Evolutionary conservation across 2,329 filamentous ascomycete genomes (phyloP), one percentile per base, ranked within the genome.

Genomic region (Arthrobotrys megalospora): DNA sequence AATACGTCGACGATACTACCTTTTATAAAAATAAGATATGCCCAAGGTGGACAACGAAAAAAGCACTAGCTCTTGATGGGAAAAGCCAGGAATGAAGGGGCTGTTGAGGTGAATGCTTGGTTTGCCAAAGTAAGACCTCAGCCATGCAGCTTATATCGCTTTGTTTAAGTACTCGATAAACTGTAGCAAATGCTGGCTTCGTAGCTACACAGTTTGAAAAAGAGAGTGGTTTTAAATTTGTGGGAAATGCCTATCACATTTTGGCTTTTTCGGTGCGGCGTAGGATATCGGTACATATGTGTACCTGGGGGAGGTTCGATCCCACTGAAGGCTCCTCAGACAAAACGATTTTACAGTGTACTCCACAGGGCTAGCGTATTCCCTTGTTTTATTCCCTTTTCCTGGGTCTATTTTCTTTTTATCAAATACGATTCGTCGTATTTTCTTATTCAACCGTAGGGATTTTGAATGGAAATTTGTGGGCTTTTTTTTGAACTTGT

Each of bases 71-170:
- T 38, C 24, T 19, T 4, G 38, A 64, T 10, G 47, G 50, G 34
- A 48, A 55, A 55, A n/a, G 36, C 11, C 21, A 50, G 60, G 48
- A 65, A 73, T 73, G 58, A 45, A 53, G 60, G 53, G 60, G 50
- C 11, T 43, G 67, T 28, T 64, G 58, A 24, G 21, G 55, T 64
- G 68, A 71, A 64, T 71, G 55, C 34, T 45, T 71, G 62, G 58
- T 43, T 60, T 60, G 32, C 11, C 16, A 52, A 34, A 64, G 12
- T 48, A 66, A 73, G 50, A 24, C 69, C 8, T 45, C 45, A 73
- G 36, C 55, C 55, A n/a, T 41, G 3, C 19, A 50, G 38, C 10
- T 38, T 71, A 64, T 48, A 24, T 48, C 60, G 43, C 19, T 53
- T 43, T 73, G 45, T 66, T 58, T 63, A 50, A 47, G 38, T 73